A percentile compares a stretch with the other conserved stretches of the same genome.
Evolutionary conservation across 2,329 filamentous ascomycete genomes (phyloP).

Genomic region (Ophiostoma piceae): DNA sequence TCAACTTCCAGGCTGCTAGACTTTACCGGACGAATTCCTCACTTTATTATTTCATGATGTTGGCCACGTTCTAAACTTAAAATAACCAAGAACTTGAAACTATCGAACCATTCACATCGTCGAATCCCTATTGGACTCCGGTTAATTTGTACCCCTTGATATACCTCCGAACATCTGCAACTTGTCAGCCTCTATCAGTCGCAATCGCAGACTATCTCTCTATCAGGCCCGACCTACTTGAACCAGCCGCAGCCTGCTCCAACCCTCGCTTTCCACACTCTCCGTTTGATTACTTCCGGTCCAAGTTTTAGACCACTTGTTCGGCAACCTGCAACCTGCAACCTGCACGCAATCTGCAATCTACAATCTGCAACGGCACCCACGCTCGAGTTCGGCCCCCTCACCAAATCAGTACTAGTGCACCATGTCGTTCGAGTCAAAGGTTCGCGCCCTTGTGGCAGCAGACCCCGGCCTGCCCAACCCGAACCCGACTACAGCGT

Average conservation of each 20-base stretch:
- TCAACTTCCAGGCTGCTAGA: neutral
- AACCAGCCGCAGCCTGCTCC: neutral
- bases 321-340: neutral
- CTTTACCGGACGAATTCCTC: neutral
- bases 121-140: neutral
- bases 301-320: neutral
- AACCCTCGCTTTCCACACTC: neutral
- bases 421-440: conserved; percentile 7
- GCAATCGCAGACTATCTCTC: neutral
- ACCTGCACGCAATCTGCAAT: too few species aligned
- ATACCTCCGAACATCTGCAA: neutral
- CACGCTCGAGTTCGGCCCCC: neutral
- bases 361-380: neutral
- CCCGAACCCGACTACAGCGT: conserved; percentile 35
- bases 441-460: conserved; percentile 9
- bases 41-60: neutral
- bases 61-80: neutral
- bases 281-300: neutral
- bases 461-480: conserved; percentile 30
- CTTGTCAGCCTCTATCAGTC: neutral
- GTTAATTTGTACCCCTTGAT: neutral
- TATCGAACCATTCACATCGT: neutral
- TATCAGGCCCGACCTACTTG: neutral
- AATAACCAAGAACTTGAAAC: neutral
- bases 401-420: conserved; percentile 2